These are phyloP conservation scores for Gossypium thurberi DNA, from an alignment of 345 rosid genomes.

Conservation along the genomic window DNA sequence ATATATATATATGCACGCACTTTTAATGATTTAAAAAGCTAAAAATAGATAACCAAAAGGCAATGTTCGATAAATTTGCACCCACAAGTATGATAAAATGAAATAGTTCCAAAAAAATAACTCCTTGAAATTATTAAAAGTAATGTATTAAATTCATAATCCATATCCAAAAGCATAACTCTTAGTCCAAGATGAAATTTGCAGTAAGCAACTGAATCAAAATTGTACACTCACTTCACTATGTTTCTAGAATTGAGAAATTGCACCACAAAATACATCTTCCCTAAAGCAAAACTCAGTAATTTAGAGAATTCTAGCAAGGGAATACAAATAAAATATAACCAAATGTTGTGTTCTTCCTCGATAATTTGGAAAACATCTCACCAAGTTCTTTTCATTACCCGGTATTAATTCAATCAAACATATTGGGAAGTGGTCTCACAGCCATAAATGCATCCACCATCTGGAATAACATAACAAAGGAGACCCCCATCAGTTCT, in stretches of 20 bases:
- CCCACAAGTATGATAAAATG: not conserved
- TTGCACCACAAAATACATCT: not conserved
- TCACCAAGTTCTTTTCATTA: not conserved
- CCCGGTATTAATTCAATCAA: slow-evolving; percentile 30
- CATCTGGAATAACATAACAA: slow-evolving; percentile 42
- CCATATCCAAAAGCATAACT: not conserved
- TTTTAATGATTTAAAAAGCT: not conserved
- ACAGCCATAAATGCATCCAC: slow-evolving; percentile 91
- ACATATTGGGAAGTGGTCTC: slow-evolving; percentile 89
- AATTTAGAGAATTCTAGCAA: not conserved
- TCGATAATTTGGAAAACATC: not conserved
- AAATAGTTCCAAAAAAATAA: no score
- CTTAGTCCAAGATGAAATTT: not conserved
- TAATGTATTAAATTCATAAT: not conserved
- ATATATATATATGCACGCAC: no score
- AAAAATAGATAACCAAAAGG: not conserved
- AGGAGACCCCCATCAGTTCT: not conserved
- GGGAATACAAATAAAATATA: not conserved
- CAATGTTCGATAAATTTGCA: not conserved
- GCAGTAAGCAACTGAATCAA: not conserved
- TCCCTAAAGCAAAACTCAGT: not conserved
- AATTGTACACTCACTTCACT: not conserved
- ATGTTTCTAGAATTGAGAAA: not conserved
- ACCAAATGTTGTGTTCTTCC: not conserved
- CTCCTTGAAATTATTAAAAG: not conserved